Conservation (phyloP, 148 eudicot species). For the Limonium bicolor region DNA sequence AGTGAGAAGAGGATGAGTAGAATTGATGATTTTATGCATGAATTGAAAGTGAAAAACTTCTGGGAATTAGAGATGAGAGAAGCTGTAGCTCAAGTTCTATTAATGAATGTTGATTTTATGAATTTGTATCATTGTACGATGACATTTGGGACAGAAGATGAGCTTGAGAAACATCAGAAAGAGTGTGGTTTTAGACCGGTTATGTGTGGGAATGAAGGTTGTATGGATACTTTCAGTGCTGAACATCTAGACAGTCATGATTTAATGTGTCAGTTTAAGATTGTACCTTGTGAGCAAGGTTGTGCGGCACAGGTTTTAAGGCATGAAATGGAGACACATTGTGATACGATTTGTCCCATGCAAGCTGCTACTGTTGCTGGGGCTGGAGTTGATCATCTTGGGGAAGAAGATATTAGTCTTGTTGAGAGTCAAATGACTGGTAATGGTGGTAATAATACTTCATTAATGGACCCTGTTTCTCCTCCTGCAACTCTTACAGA, state of each 20-base stretch:
- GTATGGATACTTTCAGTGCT: constrained; percentile 51
- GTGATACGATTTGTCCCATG: constrained; percentile 81
- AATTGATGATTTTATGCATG: constrained; percentile 83
- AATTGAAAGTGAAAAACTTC: constrained; percentile 73
- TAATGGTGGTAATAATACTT: too few species aligned
- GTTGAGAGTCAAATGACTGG: too few species aligned
- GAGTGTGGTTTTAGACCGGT: constrained; percentile 56
- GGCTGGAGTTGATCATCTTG: too few species aligned
- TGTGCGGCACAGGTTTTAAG: constrained; percentile 52
- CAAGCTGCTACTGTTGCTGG: too few species aligned
- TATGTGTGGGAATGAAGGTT: constrained; percentile 60
- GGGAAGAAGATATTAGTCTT: too few species aligned
- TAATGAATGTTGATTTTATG: constrained; percentile 63
- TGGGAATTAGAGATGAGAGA: constrained; percentile 79
- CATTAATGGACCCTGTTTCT: too few species aligned
- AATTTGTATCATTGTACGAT: constrained; percentile 46
- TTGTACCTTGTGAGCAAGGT: constrained; percentile 77
- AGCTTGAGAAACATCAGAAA: constrained; percentile 37
- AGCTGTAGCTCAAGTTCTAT: constrained; percentile 47
- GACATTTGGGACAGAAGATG: constrained; percentile 44
- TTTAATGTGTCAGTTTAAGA: constrained; percentile 61
- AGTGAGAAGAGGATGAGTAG: constrained; percentile 74
- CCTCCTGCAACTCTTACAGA: too few species aligned
- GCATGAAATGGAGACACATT: constrained; percentile 86
- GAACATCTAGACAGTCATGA: constrained; percentile 51